Evolutionary conservation across 1,284 basidiomycete species (phyloP).

Genomic region (Fereydounia khargensis): DNA sequence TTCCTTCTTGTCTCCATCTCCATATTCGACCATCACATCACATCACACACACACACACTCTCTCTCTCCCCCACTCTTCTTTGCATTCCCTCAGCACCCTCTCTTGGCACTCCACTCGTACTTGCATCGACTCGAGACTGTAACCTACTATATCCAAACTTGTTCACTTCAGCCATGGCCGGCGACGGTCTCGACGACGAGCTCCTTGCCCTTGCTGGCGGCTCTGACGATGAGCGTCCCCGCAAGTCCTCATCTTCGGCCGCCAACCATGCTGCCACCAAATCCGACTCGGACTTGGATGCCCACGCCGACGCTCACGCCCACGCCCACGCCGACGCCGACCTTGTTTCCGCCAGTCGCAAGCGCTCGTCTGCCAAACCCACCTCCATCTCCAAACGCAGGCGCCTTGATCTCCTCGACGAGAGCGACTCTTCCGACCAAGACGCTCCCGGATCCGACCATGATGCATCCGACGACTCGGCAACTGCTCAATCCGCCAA

Average conservation of each 20-base stretch:
- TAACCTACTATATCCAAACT: too few species aligned
- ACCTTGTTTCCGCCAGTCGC: conserved; percentile 29
- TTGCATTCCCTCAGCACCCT: too few species aligned
- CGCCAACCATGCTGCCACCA: conserved; percentile 62
- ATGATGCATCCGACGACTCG: conserved; percentile 5
- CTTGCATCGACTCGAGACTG: too few species aligned
- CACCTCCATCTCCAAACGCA: conserved; percentile 17
- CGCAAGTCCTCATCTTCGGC: conserved; percentile 56
- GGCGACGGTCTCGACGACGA: conserved; percentile 66
- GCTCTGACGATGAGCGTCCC: conserved; percentile 63
- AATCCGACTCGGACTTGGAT: conserved; percentile 62
- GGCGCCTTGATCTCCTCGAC: conserved; percentile 46
- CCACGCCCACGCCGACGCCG: conserved; percentile 61
- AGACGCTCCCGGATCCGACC: conserved; percentile 21
- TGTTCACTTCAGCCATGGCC: conserved; percentile 23
- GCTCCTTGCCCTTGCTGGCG: conserved; percentile 68
- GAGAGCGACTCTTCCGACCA: conserved; percentile 27
- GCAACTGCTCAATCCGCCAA: too few species aligned
- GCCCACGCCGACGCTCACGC: conserved; percentile 60
- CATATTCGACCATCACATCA: too few species aligned
- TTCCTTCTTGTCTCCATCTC: neutral
- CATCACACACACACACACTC: too few species aligned
- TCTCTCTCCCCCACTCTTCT: too few species aligned
- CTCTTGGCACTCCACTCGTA: too few species aligned
- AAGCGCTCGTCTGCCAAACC: conserved; percentile 4